Conservation (phyloP, 1,139 yeast genomes). For the Blastobotrys raffinosifermentans region DNA sequence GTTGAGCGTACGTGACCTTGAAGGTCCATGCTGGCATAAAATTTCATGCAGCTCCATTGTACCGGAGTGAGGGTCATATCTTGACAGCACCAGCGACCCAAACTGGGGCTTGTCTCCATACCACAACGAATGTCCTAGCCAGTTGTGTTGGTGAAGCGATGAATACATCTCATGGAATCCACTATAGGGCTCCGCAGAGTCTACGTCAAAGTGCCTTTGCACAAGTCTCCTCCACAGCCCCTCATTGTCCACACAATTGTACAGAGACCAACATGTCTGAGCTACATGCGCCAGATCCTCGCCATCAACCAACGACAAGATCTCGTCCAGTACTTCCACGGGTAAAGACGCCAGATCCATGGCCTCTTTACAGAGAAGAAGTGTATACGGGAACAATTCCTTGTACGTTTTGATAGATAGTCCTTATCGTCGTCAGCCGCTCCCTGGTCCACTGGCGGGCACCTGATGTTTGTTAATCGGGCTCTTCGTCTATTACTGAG, state of each 20-base stretch:
- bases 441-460: too few species aligned
- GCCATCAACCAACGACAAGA: slow-evolving; percentile 18
- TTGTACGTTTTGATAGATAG: too few species aligned
- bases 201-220: slow-evolving; percentile 8
- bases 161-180: slow-evolving; percentile 17
- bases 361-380: too few species aligned
- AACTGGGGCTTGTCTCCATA: slow-evolving; percentile 26
- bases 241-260: slow-evolving; percentile 11
- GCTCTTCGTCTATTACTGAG: too few species aligned
- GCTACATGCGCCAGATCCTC: slow-evolving; percentile 19
- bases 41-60: slow-evolving; percentile 8
- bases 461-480: too few species aligned
- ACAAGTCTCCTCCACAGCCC: slow-evolving; percentile 21
- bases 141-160: slow-evolving; percentile 19
- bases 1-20: neutral
- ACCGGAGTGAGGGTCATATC: slow-evolving; percentile 16
- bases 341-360: too few species aligned
- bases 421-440: too few species aligned
- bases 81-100: slow-evolving; percentile 26
- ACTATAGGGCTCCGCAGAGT: slow-evolving; percentile 16
- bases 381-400: too few species aligned
- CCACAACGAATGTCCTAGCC: slow-evolving; percentile 28
- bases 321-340: slow-evolving; percentile 20
- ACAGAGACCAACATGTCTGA: slow-evolving; percentile 18
- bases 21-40: neutral